These are phyloP conservation scores for Arabidopsis lyrata DNA, from an alignment of 441 rosid species.

Conservation along the genomic window DNA sequence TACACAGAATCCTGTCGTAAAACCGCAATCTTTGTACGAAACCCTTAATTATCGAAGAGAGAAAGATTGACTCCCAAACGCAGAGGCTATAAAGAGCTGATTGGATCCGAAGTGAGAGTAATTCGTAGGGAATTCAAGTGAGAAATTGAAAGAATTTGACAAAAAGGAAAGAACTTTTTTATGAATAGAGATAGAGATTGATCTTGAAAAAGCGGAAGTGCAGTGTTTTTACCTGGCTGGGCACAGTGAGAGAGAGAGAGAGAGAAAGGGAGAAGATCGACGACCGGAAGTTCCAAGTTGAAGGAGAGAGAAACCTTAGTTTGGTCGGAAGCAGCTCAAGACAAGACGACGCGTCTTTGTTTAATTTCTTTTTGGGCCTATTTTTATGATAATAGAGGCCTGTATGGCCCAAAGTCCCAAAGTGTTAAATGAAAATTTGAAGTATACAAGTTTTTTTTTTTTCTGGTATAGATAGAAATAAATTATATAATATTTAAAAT, in stretches of 20 bases:
- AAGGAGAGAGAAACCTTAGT: constrained; percentile 27
- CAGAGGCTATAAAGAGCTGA: background rate
- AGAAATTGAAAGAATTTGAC: constrained; percentile 22
- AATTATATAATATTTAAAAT: too few species aligned
- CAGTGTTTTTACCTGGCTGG: constrained; percentile 21
- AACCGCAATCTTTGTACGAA: background rate
- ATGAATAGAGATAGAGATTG: background rate
- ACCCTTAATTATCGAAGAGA: background rate
- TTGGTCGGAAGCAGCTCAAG: constrained; percentile 29
- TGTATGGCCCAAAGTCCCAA: constrained; percentile 1
- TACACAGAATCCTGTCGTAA: constrained; percentile 1
- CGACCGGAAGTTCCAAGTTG: constrained; percentile 14
- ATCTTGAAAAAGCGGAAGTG: background rate
- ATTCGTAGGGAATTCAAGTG: constrained; percentile 3
- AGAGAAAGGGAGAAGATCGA: constrained; percentile 20
- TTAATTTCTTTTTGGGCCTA: constrained; percentile 20
- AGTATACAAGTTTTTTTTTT: too few species aligned
- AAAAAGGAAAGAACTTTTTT: constrained; percentile 1
- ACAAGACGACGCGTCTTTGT: background rate
- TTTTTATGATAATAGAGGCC: background rate
- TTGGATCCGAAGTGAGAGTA: constrained; percentile 19
- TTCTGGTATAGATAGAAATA: too few species aligned
- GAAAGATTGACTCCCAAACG: background rate
- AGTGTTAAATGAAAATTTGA: too few species aligned
- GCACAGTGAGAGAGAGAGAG: constrained; percentile 27